Base-by-base conservation (phyloP, 257 asterid genomes). In the Ophiorrhiza pumila region DNA sequence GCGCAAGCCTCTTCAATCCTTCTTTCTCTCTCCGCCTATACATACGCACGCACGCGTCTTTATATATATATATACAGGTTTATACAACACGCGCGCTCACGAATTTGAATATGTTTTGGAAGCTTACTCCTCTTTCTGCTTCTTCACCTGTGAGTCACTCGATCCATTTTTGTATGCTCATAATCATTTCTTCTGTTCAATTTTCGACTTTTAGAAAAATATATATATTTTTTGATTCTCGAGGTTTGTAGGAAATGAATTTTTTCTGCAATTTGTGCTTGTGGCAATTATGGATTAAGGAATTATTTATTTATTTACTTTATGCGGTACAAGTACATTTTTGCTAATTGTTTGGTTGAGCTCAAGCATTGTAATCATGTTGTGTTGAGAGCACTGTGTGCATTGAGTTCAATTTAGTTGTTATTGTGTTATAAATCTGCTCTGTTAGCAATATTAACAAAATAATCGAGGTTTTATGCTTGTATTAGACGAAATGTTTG, bases 101-200 rank as follows among this genome's bases (percentile, higher is more conserved):
- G 66, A 42, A 69, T 69, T 69, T 59, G 79, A 80, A 76, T 9
- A 95, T 95, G 99, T 95, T 95, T 77, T 95, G 99, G 99, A 92
- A 95, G 88, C 93, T 95, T 72, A 80, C 97, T 39, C 73, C 97
- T 68, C 85, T 95, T 17, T 85, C 97, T 39, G 83, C 99, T 77
- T 86, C 98, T 71, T 92, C 99, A 56, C 98, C 99, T 46, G 99
- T 95, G 83, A 86, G 90, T 86, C 73, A 74, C 67, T 47, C 46
- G 83, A 72, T 81, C 81, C 70, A 57, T 68, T 57, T 60, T 18
- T 62, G 11, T 50, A 23, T 25, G 64, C 37, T 59, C 4, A 15
- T 60, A 37, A 47, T 76, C 18, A 60, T 61, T 17, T 50, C 23
- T 32, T 34, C 39, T 4, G 5, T 42, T 69, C 2, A 39, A 39